Evolutionary conservation across 106 monocot genomes (phyloP), one percentile per base, ranked within the genome.

Genomic region (Iris macrosiphon): DNA sequence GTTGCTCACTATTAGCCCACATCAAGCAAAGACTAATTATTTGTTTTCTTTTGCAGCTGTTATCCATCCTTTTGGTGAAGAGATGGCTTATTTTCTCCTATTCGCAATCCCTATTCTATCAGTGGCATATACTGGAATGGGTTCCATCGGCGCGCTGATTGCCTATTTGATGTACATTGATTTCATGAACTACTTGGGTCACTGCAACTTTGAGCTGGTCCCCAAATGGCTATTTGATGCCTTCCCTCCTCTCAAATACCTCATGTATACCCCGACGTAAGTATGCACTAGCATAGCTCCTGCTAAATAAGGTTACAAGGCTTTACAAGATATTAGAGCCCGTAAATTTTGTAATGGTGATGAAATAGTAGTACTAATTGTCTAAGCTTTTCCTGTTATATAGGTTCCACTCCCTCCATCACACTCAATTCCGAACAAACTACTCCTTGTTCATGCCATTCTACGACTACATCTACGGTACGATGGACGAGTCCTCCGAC

Each of bases 241-340:
- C 25, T 78, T 87, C 40, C 81, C 87, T 11, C 74, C 74, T 8
- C 71, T 87, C 40, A 87, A 81, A 42, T 87, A 81, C 40, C 74
- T 87, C 51, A 72, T 87, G 77, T 87, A 87, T 40, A 87, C 81
- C 11, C 81, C 87, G 20, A 67, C 81, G 87, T 87, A 86, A 75
- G 85, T 83, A 30, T 49, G 21, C 13, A 40, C 31, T 3, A 31
- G 16, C 1, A 44, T 31, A 35, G 10, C 4, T 35, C 10, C 34
- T 16, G n/a, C 31, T 31, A 0, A 3, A 19, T 6, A 44, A 39
- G 21, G 44, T 8, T 19, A 21, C 44, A 46, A 21, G 23, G 7
- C 23, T 46, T 20, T 44, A 5, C 4, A 4, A 16, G n/a, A 18
- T 42, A 18, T 42, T 2, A 1, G 10, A 50, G 6, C 12, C 5